Evolutionary conservation across 495 filamentous ascomycete species (phyloP).

Genomic region (Pseudevernia furfuracea): DNA sequence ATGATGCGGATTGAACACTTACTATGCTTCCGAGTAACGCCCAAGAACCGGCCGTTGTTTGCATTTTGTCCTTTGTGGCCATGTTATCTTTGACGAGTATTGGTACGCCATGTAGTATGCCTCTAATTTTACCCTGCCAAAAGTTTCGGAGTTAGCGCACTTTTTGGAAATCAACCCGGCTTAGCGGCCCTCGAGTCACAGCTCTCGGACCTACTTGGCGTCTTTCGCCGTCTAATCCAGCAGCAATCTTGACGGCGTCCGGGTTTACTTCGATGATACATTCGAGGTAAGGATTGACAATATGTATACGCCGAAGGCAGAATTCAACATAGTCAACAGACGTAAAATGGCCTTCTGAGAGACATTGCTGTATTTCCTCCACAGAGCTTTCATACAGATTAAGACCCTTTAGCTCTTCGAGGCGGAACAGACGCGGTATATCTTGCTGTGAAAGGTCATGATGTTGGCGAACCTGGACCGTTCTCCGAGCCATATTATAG

Average conservation of each 20-base stretch:
- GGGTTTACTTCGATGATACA: constrained; percentile 46
- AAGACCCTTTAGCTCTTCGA: constrained; percentile 11
- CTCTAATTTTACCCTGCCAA: constrained; percentile 30
- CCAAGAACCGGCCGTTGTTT: constrained; percentile 43
- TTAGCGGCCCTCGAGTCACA: neutral
- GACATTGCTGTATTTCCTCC: constrained; percentile 17
- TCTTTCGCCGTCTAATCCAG: constrained; percentile 37
- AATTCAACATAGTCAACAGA: constrained; percentile 22
- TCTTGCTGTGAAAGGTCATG: constrained; percentile 1
- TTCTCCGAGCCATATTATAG: neutral
- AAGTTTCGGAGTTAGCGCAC: neutral
- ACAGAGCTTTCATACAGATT: constrained; percentile 20
- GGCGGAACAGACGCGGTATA: constrained; percentile 6
- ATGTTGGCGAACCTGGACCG: neutral
- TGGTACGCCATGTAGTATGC: constrained; percentile 52
- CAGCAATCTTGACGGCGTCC: constrained; percentile 40
- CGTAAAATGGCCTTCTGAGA: constrained; percentile 15
- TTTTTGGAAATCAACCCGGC: neutral
- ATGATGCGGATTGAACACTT: neutral
- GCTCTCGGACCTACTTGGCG: constrained; percentile 8
- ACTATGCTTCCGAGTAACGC: constrained; percentile 29
- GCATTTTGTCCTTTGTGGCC: constrained; percentile 50
- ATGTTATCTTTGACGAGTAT: constrained; percentile 58
- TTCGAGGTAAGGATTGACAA: constrained; percentile 24
- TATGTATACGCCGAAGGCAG: constrained; percentile 22